A percentile compares a stretch with the other conserved stretches of the same genome.
phyloP scores from a whole-genome alignment of 495 filamentous ascomycete genomes.

The Massariosphaeria phaeospora region DNA sequence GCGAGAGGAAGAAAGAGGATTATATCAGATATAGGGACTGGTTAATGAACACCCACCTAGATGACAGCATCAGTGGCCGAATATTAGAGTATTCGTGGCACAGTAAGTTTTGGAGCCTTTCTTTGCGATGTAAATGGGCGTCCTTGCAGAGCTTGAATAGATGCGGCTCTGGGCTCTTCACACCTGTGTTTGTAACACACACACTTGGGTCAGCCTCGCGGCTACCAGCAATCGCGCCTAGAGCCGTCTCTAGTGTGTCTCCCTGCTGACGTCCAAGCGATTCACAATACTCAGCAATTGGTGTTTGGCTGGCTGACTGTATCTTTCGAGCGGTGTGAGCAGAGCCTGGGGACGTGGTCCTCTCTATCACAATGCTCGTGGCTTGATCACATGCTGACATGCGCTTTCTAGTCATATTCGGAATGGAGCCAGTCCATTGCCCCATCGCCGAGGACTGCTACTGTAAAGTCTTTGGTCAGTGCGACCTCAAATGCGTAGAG shows the following conservation, averaged over 20 bases:
- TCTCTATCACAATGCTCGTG: not conserved
- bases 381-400: constrained; percentile 4
- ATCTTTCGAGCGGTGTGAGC: no score
- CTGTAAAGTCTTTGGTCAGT: constrained; percentile 60
- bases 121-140: no score
- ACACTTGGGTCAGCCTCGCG: no score
- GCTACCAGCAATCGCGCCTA: no score
- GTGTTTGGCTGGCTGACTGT: no score
- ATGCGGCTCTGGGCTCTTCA: no score
- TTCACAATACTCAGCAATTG: no score
- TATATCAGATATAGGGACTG: constrained; percentile 46
- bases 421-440: constrained; percentile 52
- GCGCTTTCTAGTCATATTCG: constrained; percentile 50
- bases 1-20: constrained; percentile 40
- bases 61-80: constrained; percentile 45
- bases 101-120: constrained; percentile 30
- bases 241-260: no score
- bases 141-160: no score
- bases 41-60: constrained; percentile 42
- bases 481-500: constrained; percentile 46
- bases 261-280: no score
- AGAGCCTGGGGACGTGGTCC: no score
- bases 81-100: constrained; percentile 55
- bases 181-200: no score
- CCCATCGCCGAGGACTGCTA: constrained; percentile 56